phyloP scores from a whole-genome alignment of 129 eudicot genomes.

The Flaveria ramosissima region DNA sequence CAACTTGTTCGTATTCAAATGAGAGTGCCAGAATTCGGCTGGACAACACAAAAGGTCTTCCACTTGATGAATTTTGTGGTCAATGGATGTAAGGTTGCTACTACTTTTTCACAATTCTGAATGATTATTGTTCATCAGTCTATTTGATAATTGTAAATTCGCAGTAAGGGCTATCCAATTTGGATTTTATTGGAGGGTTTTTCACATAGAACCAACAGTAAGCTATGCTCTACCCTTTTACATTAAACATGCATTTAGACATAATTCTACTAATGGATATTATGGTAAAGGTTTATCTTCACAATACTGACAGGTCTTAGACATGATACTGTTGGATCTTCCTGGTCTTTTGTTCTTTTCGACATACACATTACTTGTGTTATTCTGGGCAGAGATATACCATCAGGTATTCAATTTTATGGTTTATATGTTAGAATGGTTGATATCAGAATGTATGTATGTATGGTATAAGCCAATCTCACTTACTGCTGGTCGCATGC shows the following conservation, averaged over 20 bases:
- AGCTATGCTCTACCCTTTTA: slow-evolving; percentile 17
- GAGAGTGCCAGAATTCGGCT: slow-evolving; percentile 73
- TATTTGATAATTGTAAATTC: slow-evolving; percentile 24
- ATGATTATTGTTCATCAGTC: slow-evolving; percentile 3
- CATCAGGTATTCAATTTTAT: slow-evolving; percentile 59
- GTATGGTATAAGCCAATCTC: not conserved
- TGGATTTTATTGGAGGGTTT: slow-evolving; percentile 57
- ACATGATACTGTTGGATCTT: slow-evolving; percentile 63
- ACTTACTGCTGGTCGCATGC: not conserved
- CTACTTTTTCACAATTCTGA: slow-evolving; percentile 25
- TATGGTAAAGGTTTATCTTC: not conserved
- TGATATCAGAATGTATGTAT: not conserved
- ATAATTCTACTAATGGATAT: not conserved
- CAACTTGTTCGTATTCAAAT: slow-evolving; percentile 74
- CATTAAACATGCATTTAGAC: slow-evolving; percentile 3
- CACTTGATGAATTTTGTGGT: slow-evolving; percentile 83
- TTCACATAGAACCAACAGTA: slow-evolving; percentile 48
- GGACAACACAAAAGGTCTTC: slow-evolving; percentile 85
- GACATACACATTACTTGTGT: slow-evolving; percentile 78
- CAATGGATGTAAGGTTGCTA: slow-evolving; percentile 65
- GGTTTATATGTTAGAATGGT: not conserved
- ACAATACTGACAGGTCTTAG: slow-evolving; percentile 51
- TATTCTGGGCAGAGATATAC: slow-evolving; percentile 96
- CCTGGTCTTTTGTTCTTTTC: slow-evolving; percentile 78
- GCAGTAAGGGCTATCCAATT: slow-evolving; percentile 69